phyloP scores from a whole-genome alignment of 345 rosid species.

The Eucalyptus caleyi region DNA sequence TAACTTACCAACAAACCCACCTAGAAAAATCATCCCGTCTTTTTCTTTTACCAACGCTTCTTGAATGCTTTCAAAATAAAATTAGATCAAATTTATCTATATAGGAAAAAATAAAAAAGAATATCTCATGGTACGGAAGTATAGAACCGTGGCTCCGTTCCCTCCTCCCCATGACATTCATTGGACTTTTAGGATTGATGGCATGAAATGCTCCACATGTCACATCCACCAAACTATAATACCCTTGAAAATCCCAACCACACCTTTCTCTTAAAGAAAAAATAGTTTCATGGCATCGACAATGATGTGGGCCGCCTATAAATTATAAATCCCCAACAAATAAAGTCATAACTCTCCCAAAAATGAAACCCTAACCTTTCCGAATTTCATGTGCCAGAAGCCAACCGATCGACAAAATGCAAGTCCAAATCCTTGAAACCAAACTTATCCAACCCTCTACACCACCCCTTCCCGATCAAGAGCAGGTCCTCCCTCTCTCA shows the following conservation, averaged over 20 bases:
- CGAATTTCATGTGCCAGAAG: background rate
- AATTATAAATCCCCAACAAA: background rate
- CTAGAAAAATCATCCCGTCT: background rate
- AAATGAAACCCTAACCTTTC: background rate
- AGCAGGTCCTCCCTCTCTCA: slow-evolving; percentile 53
- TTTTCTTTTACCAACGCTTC: background rate
- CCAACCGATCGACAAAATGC: background rate
- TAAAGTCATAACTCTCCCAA: background rate
- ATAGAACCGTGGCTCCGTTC: background rate
- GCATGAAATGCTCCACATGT: background rate
- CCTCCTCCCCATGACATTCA: background rate
- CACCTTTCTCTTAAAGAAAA: background rate
- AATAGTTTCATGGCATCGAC: background rate
- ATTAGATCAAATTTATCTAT: background rate
- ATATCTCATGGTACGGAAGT: background rate
- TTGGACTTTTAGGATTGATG: background rate
- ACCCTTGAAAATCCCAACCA: background rate
- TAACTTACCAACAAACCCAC: background rate
- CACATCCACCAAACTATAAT: background rate
- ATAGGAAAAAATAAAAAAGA: background rate
- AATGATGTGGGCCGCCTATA: background rate
- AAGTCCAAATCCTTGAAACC: slow-evolving; percentile 35
- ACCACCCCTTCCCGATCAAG: slow-evolving; percentile 21
- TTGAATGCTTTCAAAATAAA: background rate
- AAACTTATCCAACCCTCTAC: slow-evolving; percentile 31